Percentiles rank a stretch among this genome's conserved stretches.
Conservation (phyloP, 2,329 filamentous ascomycete genomes). For the Didymella segeticola region DNA sequence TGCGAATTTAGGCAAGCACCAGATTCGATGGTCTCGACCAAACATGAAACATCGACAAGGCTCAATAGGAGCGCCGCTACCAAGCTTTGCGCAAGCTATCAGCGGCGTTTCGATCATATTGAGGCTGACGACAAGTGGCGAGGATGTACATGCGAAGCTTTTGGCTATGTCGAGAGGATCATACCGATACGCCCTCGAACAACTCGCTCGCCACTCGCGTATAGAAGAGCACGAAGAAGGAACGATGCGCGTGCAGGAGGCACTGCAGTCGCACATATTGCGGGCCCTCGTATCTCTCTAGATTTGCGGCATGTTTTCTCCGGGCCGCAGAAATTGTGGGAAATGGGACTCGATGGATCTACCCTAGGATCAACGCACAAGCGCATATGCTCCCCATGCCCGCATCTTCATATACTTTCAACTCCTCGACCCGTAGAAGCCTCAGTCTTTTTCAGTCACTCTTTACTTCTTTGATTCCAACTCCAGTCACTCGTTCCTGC, state of each 20-base stretch:
- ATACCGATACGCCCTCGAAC: not conserved
- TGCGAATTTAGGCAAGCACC: not conserved
- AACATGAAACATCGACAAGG: conserved; percentile 2
- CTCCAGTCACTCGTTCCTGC: conserved; percentile 24
- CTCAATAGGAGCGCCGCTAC: not conserved
- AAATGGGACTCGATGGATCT: conserved; percentile 6
- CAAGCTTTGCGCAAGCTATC: conserved; percentile 8
- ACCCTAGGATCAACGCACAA: conserved; percentile 5
- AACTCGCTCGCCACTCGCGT: too few relatives aligned
- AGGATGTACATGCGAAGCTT: conserved; percentile 1
- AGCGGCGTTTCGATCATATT: not conserved
- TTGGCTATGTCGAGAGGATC: not conserved
- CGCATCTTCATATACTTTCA: conserved; percentile 6
- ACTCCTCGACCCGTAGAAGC: not conserved
- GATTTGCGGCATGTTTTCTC: not conserved
- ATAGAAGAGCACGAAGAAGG: too few relatives aligned
- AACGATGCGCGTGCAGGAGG: not conserved
- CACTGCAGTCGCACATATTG: not conserved
- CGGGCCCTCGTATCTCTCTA: not conserved
- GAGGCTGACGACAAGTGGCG: not conserved
- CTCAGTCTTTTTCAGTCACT: not conserved
- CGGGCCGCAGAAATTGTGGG: not conserved
- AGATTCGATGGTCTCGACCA: not conserved
- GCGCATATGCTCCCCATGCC: not conserved
- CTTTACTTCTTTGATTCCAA: not conserved